phyloP scores from a whole-genome alignment of 495 filamentous ascomycete genomes.

The Penicillium waksmanii region DNA sequence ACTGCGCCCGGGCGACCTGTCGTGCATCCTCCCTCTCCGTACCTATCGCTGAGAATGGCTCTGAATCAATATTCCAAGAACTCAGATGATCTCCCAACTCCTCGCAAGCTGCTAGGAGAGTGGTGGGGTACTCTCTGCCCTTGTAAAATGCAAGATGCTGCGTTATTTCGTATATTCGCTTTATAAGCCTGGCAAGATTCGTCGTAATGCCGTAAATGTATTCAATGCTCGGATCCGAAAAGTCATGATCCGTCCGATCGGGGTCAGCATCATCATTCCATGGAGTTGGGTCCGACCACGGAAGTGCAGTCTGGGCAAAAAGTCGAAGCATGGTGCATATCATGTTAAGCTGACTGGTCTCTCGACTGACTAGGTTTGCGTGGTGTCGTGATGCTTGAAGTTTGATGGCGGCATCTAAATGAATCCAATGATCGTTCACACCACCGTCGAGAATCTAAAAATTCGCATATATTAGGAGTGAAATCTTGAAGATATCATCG shows the following conservation, averaged over 20 bases:
- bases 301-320: not conserved
- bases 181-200: not conserved
- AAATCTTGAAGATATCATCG: not conserved
- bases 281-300: not conserved
- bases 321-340: slow-evolving; percentile 5
- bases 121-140: not conserved
- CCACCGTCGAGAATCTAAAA: not conserved
- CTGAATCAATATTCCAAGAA: not conserved
- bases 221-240: not conserved
- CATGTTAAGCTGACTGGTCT: not conserved
- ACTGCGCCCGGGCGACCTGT: not conserved
- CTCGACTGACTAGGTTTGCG: not conserved
- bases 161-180: not conserved
- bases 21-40: not conserved
- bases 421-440: slow-evolving; percentile 1
- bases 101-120: not conserved
- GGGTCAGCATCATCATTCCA: not conserved
- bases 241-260: not conserved
- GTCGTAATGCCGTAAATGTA: not conserved
- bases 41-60: slow-evolving; percentile 1
- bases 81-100: not conserved
- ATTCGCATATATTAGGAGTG: not conserved
- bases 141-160: not conserved
- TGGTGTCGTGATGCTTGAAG: slow-evolving; percentile 1
- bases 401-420: not conserved